Conservation (phyloP, 768 basidiomycete species). For the Steccherinum ochraceum region DNA sequence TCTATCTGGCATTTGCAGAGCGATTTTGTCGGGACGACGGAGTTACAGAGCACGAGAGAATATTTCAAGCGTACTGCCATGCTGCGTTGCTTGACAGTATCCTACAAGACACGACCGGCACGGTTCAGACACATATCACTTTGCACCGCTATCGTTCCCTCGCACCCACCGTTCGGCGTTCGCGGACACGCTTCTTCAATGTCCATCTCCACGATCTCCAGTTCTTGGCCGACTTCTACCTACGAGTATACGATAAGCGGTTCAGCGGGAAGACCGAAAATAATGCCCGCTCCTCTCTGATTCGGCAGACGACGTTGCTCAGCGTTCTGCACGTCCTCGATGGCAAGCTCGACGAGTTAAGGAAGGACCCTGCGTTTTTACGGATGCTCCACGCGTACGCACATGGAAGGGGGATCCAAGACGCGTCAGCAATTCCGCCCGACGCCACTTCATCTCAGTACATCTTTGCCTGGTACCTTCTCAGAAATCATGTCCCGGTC, state of each 20-base stretch:
- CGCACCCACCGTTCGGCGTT: constrained; percentile 22
- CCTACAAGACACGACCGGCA: constrained; percentile 82
- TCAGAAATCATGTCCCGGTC: constrained; percentile 63
- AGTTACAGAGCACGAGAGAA: constrained; percentile 49
- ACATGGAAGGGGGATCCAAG: no score
- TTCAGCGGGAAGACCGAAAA: constrained; percentile 70
- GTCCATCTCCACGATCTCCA: constrained; percentile 67
- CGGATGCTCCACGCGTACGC: constrained; percentile 46
- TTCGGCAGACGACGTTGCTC: constrained; percentile 66
- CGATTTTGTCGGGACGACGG: constrained; percentile 62
- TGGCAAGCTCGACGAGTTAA: constrained; percentile 42
- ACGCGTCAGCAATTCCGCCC: constrained; percentile 33
- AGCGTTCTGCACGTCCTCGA: constrained; percentile 63
- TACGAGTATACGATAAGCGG: constrained; percentile 63
- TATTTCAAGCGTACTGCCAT: constrained; percentile 69
- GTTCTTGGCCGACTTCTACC: constrained; percentile 72
- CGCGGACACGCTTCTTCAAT: constrained; percentile 54
- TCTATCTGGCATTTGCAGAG: constrained; percentile 78
- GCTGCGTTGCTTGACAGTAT: constrained; percentile 81
- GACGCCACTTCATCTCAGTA: constrained; percentile 1
- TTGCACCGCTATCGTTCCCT: constrained; percentile 64
- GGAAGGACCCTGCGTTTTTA: constrained; percentile 34
- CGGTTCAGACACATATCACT: constrained; percentile 67
- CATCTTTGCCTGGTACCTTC: constrained; percentile 61
- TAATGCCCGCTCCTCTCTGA: constrained; percentile 57